Conservation (phyloP, 192 early-diverging fungal genomes). For the Entomortierella beljakovae region DNA sequence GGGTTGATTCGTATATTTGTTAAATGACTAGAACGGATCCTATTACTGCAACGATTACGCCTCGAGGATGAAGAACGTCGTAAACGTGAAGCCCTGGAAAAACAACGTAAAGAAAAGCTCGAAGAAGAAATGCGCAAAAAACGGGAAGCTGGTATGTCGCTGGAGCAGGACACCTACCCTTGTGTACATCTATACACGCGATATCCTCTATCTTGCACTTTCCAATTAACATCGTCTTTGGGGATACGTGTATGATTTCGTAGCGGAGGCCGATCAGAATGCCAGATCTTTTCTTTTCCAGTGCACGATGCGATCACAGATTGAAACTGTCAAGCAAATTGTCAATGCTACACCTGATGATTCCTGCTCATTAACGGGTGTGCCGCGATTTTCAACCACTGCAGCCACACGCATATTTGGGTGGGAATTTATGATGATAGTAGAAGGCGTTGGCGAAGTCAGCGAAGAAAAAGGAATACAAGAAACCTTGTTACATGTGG, state of each 20-base stretch:
- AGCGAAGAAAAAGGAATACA: slow-evolving; percentile 52
- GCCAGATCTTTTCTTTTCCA: slow-evolving; percentile 52
- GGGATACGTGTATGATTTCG: not conserved
- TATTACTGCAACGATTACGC: slow-evolving; percentile 40
- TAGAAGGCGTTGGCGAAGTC: slow-evolving; percentile 51
- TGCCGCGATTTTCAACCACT: slow-evolving; percentile 37
- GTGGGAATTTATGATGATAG: slow-evolving; percentile 53
- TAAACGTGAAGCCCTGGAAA: slow-evolving; percentile 39
- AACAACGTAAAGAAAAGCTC: slow-evolving; percentile 39
- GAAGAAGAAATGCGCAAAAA: slow-evolving; percentile 55
- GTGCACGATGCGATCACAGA: slow-evolving; percentile 45
- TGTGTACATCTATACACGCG: not conserved
- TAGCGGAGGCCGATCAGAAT: slow-evolving; percentile 49
- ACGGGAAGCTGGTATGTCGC: slow-evolving; percentile 46
- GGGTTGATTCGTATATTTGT: not conserved
- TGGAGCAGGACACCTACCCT: not conserved
- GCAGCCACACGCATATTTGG: slow-evolving; percentile 52
- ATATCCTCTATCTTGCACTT: not conserved
- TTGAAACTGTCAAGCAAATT: slow-evolving; percentile 53
- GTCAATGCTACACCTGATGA: slow-evolving; percentile 34
- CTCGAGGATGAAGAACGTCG: slow-evolving; percentile 52
- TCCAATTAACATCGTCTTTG: not conserved
- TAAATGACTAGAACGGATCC: slow-evolving; percentile 24
- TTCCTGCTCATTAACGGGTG: slow-evolving; percentile 42
- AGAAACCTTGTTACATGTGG: slow-evolving; percentile 54